Conservation (phyloP, 2,329 filamentous ascomycete species). For the Colletotrichum sp. region DNA sequence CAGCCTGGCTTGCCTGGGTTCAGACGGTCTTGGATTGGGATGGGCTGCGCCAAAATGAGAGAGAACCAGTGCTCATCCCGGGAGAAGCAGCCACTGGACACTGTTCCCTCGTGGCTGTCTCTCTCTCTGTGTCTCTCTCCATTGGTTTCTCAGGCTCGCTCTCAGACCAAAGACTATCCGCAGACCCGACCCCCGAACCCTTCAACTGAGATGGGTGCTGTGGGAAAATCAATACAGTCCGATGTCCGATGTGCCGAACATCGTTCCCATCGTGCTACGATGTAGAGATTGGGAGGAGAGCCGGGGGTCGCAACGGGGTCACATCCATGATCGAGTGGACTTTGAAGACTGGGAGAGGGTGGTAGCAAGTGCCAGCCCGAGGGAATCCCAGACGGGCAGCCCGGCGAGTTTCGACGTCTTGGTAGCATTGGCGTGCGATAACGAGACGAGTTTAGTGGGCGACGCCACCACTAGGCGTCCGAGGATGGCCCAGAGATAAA, state of each 20-base stretch:
- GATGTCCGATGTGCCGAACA: background rate
- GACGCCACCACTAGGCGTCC: slow-evolving; percentile 16
- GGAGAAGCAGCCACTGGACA: background rate
- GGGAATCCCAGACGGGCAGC: slow-evolving; percentile 3
- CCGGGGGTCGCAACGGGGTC: background rate
- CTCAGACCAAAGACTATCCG: background rate
- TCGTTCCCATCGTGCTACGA: background rate
- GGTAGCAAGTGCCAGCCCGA: background rate
- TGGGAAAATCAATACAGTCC: background rate
- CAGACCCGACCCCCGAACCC: background rate
- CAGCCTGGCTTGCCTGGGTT: slow-evolving; percentile 14
- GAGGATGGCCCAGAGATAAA: slow-evolving; percentile 18
- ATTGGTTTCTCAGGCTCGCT: background rate
- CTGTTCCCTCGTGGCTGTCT: background rate
- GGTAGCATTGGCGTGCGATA: slow-evolving; percentile 15
- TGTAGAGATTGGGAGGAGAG: background rate
- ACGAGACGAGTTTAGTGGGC: slow-evolving; percentile 16
- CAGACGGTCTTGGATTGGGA: slow-evolving; percentile 18
- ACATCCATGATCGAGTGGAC: background rate
- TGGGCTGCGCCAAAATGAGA: slow-evolving; percentile 7
- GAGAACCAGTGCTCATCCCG: slow-evolving; percentile 6
- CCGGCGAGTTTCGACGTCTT: slow-evolving; percentile 13
- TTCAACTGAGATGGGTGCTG: background rate
- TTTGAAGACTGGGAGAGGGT: background rate
- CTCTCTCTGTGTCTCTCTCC: background rate